These are phyloP conservation scores for Fusarium globosum DNA, from an alignment of 2,329 filamentous ascomycete genomes.

Conservation along the genomic window DNA sequence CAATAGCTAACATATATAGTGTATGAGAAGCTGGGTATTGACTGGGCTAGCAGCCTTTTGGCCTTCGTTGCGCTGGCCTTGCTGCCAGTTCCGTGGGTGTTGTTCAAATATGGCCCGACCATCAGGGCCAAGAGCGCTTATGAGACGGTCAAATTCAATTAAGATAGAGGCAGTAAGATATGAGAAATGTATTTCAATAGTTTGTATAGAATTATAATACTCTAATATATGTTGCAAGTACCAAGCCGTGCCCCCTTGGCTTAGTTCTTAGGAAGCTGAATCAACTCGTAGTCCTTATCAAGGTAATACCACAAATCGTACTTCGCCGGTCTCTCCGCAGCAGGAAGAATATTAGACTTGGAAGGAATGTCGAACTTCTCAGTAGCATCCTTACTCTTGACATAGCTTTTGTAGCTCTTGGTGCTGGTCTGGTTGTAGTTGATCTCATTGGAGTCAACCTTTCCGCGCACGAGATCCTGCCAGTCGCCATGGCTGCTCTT, in stretches of 20 bases:
- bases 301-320: constrained; percentile 55
- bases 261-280: constrained; percentile 39
- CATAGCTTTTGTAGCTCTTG: constrained; percentile 47
- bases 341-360: constrained; percentile 45
- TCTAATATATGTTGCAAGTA: neutral
- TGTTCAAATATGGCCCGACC: constrained; percentile 60
- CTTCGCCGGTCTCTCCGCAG: constrained; percentile 47
- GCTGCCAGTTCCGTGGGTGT: constrained; percentile 63
- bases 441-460: constrained; percentile 52
- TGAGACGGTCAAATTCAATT: constrained; percentile 13
- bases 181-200: neutral
- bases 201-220: neutral
- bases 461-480: constrained; percentile 53
- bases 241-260: constrained; percentile 32
- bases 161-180: neutral
- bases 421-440: constrained; percentile 55
- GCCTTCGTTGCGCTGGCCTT: constrained; percentile 60
- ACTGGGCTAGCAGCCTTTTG: constrained; percentile 60
- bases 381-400: constrained; percentile 48
- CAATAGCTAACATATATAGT: constrained; percentile 42
- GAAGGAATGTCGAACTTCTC: constrained; percentile 48
- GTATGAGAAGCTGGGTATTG: constrained; percentile 56
- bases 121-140: constrained; percentile 38
- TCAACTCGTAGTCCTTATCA: constrained; percentile 48
- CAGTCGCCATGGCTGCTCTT: constrained; percentile 54